Evolutionary conservation across 2,329 filamentous ascomycete genomes (phyloP).

Genomic region (Beauveria brongniartii): DNA sequence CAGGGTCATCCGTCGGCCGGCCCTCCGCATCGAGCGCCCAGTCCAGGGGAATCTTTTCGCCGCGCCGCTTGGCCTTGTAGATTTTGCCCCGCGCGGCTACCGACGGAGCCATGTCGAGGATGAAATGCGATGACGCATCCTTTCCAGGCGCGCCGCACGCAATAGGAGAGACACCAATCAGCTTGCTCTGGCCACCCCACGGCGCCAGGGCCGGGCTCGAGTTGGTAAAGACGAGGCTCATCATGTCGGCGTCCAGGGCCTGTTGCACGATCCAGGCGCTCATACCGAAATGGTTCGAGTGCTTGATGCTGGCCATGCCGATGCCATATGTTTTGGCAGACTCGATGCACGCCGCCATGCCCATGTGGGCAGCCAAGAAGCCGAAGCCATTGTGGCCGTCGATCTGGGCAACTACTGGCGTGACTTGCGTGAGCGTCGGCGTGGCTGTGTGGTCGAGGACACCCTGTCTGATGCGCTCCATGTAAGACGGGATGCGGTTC

Average conservation of each 20-base stretch:
- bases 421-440: conserved; percentile 53
- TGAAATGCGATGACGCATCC: conserved; percentile 48
- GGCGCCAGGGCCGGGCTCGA: conserved; percentile 64
- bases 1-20: conserved; percentile 61
- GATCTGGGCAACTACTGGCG: conserved; percentile 62
- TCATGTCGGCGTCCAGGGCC: conserved; percentile 63
- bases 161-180: conserved; percentile 68
- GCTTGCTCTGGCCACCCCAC: conserved; percentile 59
- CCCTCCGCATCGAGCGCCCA: conserved; percentile 73
- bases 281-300: conserved; percentile 81
- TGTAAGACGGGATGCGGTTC: conserved; percentile 71
- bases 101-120: conserved; percentile 67
- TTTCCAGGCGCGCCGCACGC: conserved; percentile 65
- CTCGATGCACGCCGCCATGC: conserved; percentile 59
- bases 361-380: conserved; percentile 59
- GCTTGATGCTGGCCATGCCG: conserved; percentile 67
- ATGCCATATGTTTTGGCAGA: conserved; percentile 57
- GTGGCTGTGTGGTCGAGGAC: conserved; percentile 54
- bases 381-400: conserved; percentile 66
- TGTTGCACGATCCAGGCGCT: conserved; percentile 72
- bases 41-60: conserved; percentile 60
- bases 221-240: conserved; percentile 64
- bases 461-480: conserved; percentile 61
- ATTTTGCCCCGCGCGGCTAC: conserved; percentile 66
- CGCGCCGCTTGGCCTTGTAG: conserved; percentile 59